Percentiles rank a stretch among this genome's conserved stretches.
phyloP scores from a whole-genome alignment of 768 basidiomycete genomes.

The Xerocomellus amylosporus region DNA sequence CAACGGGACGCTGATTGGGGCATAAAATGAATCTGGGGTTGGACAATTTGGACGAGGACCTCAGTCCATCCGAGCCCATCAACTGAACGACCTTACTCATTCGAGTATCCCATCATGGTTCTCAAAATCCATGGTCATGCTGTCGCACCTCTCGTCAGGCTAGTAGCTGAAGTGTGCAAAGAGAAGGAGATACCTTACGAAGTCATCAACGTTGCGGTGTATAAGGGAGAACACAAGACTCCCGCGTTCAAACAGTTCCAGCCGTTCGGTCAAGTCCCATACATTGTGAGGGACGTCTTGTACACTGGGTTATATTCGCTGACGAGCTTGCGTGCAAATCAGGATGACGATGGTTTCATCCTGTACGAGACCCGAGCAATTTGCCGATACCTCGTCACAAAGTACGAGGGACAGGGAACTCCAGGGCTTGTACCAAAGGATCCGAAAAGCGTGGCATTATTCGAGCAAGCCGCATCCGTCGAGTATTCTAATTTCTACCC shows the following conservation, averaged over 20 bases:
- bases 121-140: constrained; percentile 44
- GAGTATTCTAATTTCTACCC: constrained; percentile 46
- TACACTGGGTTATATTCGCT: neutral
- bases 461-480: constrained; percentile 24
- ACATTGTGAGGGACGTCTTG: constrained; percentile 18
- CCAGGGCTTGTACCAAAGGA: constrained; percentile 19
- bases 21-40: neutral
- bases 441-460: constrained; percentile 12
- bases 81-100: neutral
- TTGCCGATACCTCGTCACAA: constrained; percentile 30
- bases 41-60: too few relatives aligned
- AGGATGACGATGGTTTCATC: constrained; percentile 35
- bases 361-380: constrained; percentile 31
- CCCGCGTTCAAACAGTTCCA: constrained; percentile 26
- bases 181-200: constrained; percentile 41
- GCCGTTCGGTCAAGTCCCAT: constrained; percentile 41
- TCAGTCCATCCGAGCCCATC: neutral
- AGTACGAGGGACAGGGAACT: constrained; percentile 23
- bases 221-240: constrained; percentile 36
- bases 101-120: constrained; percentile 33
- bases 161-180: constrained; percentile 39
- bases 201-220: constrained; percentile 33
- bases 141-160: constrained; percentile 37
- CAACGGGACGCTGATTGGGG: too few relatives aligned
- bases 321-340: neutral